Evolutionary conservation across 371 early-diverging fungal genomes (phyloP).

Genomic region (Basidiobolus heterosporus): DNA sequence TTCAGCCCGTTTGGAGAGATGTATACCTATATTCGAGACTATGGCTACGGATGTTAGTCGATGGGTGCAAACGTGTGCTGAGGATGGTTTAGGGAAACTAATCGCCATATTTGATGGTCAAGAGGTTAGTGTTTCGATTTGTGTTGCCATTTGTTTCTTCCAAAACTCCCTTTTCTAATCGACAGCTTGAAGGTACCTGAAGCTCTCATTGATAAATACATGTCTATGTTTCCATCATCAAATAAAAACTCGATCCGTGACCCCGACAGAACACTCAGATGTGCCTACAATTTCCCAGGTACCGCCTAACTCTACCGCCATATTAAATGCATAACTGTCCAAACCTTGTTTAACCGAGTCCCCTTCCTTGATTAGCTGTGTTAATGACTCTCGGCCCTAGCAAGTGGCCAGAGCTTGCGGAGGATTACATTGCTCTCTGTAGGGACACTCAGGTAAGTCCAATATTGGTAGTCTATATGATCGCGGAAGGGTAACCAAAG

Average conservation of each 20-base stretch:
- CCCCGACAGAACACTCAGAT: conserved; percentile 25
- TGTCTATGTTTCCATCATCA: no score
- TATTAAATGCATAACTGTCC: no score
- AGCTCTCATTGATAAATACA: no score
- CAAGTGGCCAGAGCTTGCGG: conserved; percentile 33
- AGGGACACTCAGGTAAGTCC: conserved; percentile 14
- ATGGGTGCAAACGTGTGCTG: conserved; percentile 28
- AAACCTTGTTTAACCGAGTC: neutral
- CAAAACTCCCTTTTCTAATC: no score
- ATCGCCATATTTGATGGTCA: conserved; percentile 20
- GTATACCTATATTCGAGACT: conserved; percentile 22
- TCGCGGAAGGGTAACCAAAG: neutral
- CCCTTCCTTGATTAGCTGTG: conserved; percentile 13
- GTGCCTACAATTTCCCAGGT: conserved; percentile 33
- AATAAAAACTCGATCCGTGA: conserved; percentile 9
- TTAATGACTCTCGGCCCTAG: conserved; percentile 26
- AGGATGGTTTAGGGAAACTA: conserved; percentile 29
- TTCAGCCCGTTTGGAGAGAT: conserved; percentile 14
- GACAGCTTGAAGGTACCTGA: no score
- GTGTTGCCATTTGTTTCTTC: no score
- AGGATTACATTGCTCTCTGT: conserved; percentile 25
- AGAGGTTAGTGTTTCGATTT: no score
- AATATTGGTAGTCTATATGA: no score
- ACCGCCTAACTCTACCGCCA: no score
- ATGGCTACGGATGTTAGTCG: conserved; percentile 29